Evolutionary conservation across 2,329 filamentous ascomycete genomes (phyloP).

Genomic region (Diaporthe batatas): DNA sequence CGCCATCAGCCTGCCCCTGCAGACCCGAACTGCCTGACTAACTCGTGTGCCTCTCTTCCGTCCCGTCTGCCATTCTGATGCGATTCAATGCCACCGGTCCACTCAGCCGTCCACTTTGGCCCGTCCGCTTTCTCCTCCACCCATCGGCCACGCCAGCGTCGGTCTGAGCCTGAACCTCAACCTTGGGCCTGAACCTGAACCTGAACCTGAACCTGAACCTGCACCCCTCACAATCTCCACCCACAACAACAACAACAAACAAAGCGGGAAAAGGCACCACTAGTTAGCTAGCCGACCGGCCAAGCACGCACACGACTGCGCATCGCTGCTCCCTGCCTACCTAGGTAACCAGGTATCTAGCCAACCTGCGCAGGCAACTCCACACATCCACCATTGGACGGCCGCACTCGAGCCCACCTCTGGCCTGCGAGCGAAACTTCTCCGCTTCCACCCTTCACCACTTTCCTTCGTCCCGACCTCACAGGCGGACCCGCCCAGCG

Average conservation of each 20-base stretch:
- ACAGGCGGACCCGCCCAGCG: slow-evolving; percentile 23
- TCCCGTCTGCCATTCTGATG: slow-evolving; percentile 26
- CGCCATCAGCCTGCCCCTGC: slow-evolving; percentile 20
- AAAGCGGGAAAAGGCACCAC: slow-evolving; percentile 4
- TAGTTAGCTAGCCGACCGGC: background rate
- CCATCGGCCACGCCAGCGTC: slow-evolving; percentile 3
- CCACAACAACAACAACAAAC: slow-evolving; percentile 4
- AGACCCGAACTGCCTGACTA: slow-evolving; percentile 7
- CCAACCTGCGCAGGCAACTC: slow-evolving; percentile 19
- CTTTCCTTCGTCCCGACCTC: slow-evolving; percentile 33
- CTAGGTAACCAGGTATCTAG: slow-evolving; percentile 11
- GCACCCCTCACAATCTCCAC: background rate
- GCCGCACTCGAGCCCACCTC: slow-evolving; percentile 21
- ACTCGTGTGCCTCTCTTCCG: slow-evolving; percentile 19
- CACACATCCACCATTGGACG: slow-evolving; percentile 22
- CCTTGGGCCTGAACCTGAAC: background rate
- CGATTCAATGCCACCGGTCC: slow-evolving; percentile 16
- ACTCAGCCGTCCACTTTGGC: slow-evolving; percentile 3
- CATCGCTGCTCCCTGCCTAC: slow-evolving; percentile 20
- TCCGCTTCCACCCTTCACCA: slow-evolving; percentile 30
- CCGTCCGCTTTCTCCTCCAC: slow-evolving; percentile 14
- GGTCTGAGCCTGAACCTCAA: background rate
- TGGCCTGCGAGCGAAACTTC: slow-evolving; percentile 30
- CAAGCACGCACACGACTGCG: slow-evolving; percentile 14
- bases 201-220: background rate